These are phyloP conservation scores for Ceratocystis ficicola DNA, from an alignment of 2,329 filamentous ascomycete species.

Conservation along the genomic window DNA sequence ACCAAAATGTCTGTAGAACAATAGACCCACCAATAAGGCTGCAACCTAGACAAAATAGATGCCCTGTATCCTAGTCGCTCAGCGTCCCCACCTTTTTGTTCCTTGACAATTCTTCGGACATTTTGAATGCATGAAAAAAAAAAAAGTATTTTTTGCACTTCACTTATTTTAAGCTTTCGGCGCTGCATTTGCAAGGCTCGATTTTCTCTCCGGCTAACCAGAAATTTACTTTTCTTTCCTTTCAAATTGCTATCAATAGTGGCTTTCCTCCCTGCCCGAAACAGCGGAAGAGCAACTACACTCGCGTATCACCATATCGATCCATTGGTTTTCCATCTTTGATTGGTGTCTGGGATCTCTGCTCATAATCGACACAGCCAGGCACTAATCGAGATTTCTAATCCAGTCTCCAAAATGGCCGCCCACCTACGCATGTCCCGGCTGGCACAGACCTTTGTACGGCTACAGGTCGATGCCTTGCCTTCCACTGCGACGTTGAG, in stretches of 20 bases:
- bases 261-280: too few species aligned
- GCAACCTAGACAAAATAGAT: neutral
- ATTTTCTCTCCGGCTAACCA: neutral
- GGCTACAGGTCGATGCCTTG: neutral
- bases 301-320: too few species aligned
- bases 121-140: neutral
- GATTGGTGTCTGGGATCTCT: too few species aligned
- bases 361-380: too few species aligned
- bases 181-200: neutral
- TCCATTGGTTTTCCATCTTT: too few species aligned
- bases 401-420: neutral
- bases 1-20: neutral
- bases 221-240: too few species aligned
- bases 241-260: too few species aligned
- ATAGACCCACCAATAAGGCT: neutral
- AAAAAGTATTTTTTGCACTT: neutral
- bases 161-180: neutral
- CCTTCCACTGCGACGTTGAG: neutral
- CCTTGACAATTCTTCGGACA: neutral
- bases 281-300: too few species aligned
- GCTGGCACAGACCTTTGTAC: conserved; percentile 14
- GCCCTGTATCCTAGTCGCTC: neutral
- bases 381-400: too few species aligned
- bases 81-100: neutral
- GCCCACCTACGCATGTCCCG: conserved; percentile 11